Base-by-base conservation (phyloP, 345 rosid species). In the Cardiospermum halicacabum region DNA sequence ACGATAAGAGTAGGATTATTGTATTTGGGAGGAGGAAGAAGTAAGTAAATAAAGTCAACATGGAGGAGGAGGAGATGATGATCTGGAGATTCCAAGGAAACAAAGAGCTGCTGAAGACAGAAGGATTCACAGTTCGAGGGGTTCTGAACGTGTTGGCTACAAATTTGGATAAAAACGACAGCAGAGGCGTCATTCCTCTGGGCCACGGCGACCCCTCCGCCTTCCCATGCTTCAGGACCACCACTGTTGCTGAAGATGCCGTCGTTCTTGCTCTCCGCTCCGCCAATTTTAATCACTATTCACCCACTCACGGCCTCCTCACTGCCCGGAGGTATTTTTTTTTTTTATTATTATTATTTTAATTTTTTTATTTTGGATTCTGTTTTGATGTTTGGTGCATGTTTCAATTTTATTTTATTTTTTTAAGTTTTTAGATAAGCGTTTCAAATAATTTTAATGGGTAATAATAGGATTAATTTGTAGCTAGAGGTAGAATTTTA, bases 141-240 rank as follows among this genome's bases (percentile, higher is more conserved):
- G 64, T 71, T 25, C 74, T 84, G 69, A 19, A 19, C 60, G 50
- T 48, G 66, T 61, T 90, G 30, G 53, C 65, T 58, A 78, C 9
- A 5, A 84, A 80, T 37, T 70, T 87, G 67, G 64, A 75, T 68
- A 40, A 65, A 3, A 80, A 78, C 11, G 81, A 80, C 31, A 5
- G 60, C 7, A 71, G 82, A 67, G 28, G 75, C 8, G 24, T 74
- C 24, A 42, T 88, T 11, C 87, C 83, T 21, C 80, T 91, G 10
- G 88, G 82, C 55, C 89, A 83, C n/a, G 94, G 97, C 13, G 93
- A 91, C 31, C 93, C 96, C 49, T 84, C 97, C 15, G 68, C 58
- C 26, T 88, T 83, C 57, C 81, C 89, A 9, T 75, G 79, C 76
- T 88, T 85, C 69, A 74, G 84, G 13, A 86, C 93, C 16, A 15